Base-by-base conservation (phyloP, 129 eudicot genomes). In the Tagetes erecta region DNA sequence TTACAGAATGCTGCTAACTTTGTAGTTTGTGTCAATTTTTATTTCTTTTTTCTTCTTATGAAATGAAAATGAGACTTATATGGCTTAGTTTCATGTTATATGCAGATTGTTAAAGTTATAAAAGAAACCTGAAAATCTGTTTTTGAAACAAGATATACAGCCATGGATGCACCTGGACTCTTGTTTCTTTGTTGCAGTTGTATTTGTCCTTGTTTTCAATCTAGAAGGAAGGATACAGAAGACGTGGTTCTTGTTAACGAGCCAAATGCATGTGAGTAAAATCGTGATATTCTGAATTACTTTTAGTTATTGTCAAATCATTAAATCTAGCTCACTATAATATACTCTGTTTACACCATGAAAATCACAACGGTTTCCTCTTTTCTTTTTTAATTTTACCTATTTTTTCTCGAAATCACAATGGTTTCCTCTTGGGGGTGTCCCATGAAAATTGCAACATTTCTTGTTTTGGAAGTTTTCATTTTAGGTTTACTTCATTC, bases 151-250 rank as follows among this genome's bases (percentile, higher is more conserved):
- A 94, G 82, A 60, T 44, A 64, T 39, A 55, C 77, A 30, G 86
- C 82, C 71, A 80, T 93, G 85, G 97, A 84, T 63, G 83, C 71
- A 49, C 81, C 93, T 1, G 94, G 80, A 69, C 44, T 87, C 66
- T 70, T 92, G 45, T 42, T 87, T 75, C 46, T 85, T 6, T 87
- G 88, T 75, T 89, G 97, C 71, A 76, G 72, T 57, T 60, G 76
- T 37, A 62, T 89, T 59, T 92, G 93, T 68, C 92, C 92, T 27
- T 92, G 97, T 84, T 86, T 88, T 71, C 86, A 62, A 63, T 75
- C 92, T 36, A 85, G 68, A 81, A 85, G 70, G 71, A 85, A 68
- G 60, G 83, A 71, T 71, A 71, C 77, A 27, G 79, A 40, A 1
- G 83, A 80, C 20, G 77, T 80, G 14, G 92, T 82, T 78, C 91